These are phyloP conservation scores for Pseudomassariella vexata DNA, from an alignment of 2,329 filamentous ascomycete genomes.

Conservation along the genomic window DNA sequence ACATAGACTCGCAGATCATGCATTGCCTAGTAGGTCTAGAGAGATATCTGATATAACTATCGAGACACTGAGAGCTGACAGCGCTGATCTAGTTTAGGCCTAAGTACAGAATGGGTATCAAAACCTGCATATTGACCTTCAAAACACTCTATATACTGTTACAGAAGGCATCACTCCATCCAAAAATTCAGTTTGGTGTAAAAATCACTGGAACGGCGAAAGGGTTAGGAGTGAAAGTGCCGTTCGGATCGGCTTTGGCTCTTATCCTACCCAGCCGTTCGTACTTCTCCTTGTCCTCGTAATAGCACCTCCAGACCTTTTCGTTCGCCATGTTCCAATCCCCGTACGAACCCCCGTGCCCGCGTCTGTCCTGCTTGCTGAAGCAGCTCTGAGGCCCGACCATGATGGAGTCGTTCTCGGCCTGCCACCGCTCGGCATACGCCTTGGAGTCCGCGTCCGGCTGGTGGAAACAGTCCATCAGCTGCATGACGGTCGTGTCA, in stretches of 20 bases:
- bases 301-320: conserved; percentile 29
- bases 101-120: too few relatives aligned
- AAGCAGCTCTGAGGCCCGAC: conserved; percentile 27
- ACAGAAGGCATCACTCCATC: too few relatives aligned
- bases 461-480: conserved; percentile 39
- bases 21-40: too few relatives aligned
- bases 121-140: too few relatives aligned
- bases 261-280: conserved; percentile 23
- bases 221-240: too few relatives aligned
- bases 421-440: conserved; percentile 35
- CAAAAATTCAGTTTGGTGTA: too few relatives aligned
- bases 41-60: too few relatives aligned
- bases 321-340: conserved; percentile 27
- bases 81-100: too few relatives aligned
- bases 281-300: conserved; percentile 30
- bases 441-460: conserved; percentile 19
- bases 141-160: too few relatives aligned
- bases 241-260: conserved; percentile 23
- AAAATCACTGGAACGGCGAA: too few relatives aligned
- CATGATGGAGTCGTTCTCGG: conserved; percentile 28
- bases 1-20: too few relatives aligned
- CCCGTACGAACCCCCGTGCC: conserved; percentile 35
- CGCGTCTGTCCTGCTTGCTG: conserved; percentile 31
- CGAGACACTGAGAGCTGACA: too few relatives aligned
- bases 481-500: conserved; percentile 32